These are phyloP conservation scores for Glomus cerebriforme DNA, from an alignment of 192 early-diverging fungal genomes.

Conservation along the genomic window DNA sequence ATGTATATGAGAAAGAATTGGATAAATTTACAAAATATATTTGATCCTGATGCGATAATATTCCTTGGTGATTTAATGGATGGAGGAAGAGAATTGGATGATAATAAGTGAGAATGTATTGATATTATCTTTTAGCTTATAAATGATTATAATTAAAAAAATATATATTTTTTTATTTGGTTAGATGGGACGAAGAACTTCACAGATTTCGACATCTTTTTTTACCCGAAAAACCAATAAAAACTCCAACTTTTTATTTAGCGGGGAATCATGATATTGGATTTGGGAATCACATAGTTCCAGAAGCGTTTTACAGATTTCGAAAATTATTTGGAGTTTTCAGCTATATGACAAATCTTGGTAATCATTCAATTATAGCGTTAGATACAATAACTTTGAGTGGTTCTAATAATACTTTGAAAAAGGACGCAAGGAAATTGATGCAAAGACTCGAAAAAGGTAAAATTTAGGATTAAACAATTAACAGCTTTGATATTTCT, in stretches of 20 bases:
- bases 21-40: constrained; percentile 51
- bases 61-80: constrained; percentile 90
- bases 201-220: constrained; percentile 46
- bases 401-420: constrained; percentile 39
- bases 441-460: constrained; percentile 47
- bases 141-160: constrained; percentile 26
- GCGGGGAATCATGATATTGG: constrained; percentile 96
- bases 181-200: constrained; percentile 61
- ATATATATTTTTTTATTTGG: not conserved
- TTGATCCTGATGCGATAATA: constrained; percentile 65
- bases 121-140: constrained; percentile 10
- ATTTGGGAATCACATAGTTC: constrained; percentile 62
- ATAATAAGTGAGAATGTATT: constrained; percentile 38
- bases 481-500: not conserved
- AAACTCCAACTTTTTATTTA: constrained; percentile 49
- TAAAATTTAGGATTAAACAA: constrained; percentile 18
- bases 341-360: constrained; percentile 54
- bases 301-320: constrained; percentile 46
- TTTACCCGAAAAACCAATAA: constrained; percentile 21
- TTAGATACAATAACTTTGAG: constrained; percentile 80
- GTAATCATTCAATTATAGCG: constrained; percentile 66
- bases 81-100: constrained; percentile 64
- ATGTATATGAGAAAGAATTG: constrained; percentile 86
- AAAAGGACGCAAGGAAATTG: constrained; percentile 54
- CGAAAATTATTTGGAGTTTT: constrained; percentile 53